Evolutionary conservation across 345 rosid species (phyloP).

Genomic region (Euphorbia pulcherrima): DNA sequence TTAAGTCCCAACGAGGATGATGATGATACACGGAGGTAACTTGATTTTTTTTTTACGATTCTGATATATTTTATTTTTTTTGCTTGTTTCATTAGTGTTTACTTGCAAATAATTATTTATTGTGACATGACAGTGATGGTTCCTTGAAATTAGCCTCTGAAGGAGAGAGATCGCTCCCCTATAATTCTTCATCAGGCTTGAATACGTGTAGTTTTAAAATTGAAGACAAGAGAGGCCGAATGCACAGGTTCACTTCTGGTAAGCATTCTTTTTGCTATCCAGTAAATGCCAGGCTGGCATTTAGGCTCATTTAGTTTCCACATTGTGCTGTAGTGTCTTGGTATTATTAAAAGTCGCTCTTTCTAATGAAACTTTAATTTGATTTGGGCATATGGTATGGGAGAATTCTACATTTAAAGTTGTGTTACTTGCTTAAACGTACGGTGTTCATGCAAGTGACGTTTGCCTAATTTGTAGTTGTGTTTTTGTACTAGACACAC

Average conservation of each 20-base stretch:
- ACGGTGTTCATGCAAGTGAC: neutral
- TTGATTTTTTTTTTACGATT: slow-evolving; percentile 12
- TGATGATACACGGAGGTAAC: slow-evolving; percentile 76
- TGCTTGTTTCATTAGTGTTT: slow-evolving; percentile 9
- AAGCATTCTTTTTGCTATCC: slow-evolving; percentile 20
- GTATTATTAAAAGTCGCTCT: too few relatives aligned
- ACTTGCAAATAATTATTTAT: slow-evolving; percentile 9
- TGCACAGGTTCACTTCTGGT: slow-evolving; percentile 96
- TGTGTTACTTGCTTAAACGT: too few relatives aligned
- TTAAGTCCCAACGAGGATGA: slow-evolving; percentile 73
- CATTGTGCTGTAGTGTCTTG: slow-evolving; percentile 12
- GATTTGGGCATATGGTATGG: too few relatives aligned
- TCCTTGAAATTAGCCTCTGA: slow-evolving; percentile 80
- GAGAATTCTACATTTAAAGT: too few relatives aligned
- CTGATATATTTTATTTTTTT: too few relatives aligned
- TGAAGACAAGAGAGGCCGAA: slow-evolving; percentile 70
- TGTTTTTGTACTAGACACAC: slow-evolving; percentile 50
- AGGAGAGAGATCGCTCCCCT: slow-evolving; percentile 51
- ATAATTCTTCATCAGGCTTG: slow-evolving; percentile 38
- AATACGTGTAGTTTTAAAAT: slow-evolving; percentile 74
- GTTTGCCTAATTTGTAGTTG: slow-evolving; percentile 16
- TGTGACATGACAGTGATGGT: slow-evolving; percentile 60
- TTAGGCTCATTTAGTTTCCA: neutral
- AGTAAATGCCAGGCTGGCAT: neutral
- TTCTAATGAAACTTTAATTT: too few relatives aligned